Conservation (phyloP, 2,329 filamentous ascomycete species). For the Epichloe uncinata region DNA sequence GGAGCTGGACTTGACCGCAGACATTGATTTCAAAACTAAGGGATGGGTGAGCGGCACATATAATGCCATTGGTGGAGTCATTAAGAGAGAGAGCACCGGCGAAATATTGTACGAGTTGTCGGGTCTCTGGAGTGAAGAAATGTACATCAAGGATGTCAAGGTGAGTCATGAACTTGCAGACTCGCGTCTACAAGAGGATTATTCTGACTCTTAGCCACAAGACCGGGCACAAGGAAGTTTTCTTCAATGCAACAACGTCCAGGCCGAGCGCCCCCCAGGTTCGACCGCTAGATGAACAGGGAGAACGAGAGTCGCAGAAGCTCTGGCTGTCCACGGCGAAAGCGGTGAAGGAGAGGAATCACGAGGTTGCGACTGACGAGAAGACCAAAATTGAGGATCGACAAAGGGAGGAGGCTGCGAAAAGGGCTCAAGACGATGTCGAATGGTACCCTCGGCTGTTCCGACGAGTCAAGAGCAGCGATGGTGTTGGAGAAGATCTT, state of each 20-base stretch:
- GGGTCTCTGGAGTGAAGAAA: slow-evolving; percentile 87
- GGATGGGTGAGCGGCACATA: slow-evolving; percentile 95
- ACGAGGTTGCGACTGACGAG: slow-evolving; percentile 80
- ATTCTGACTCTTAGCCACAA: slow-evolving; percentile 21
- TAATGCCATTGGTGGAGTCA: slow-evolving; percentile 84
- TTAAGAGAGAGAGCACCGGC: slow-evolving; percentile 77
- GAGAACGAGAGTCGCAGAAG: slow-evolving; percentile 76
- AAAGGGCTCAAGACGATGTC: slow-evolving; percentile 60
- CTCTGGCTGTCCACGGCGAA: slow-evolving; percentile 73
- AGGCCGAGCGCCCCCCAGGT: slow-evolving; percentile 58
- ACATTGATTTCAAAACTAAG: slow-evolving; percentile 97
- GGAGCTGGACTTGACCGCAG: slow-evolving; percentile 71
- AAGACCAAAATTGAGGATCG: slow-evolving; percentile 93
- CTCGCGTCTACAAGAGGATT: neutral
- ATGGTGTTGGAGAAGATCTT: slow-evolving; percentile 75
- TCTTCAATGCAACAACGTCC: slow-evolving; percentile 75
- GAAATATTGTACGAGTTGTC: slow-evolving; percentile 85
- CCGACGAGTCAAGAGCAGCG: slow-evolving; percentile 57
- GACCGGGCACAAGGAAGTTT: slow-evolving; percentile 78
- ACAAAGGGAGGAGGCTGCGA: slow-evolving; percentile 78
- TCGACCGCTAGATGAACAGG: slow-evolving; percentile 73
- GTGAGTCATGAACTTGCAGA: slow-evolving; percentile 30
- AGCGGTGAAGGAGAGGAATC: slow-evolving; percentile 74
- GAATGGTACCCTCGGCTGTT: slow-evolving; percentile 88
- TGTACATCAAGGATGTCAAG: slow-evolving; percentile 75